Evolutionary conservation across 1,284 basidiomycete species (phyloP), one percentile per base, ranked within the genome.

Genomic region (Austroboletus novae-zelandiae): DNA sequence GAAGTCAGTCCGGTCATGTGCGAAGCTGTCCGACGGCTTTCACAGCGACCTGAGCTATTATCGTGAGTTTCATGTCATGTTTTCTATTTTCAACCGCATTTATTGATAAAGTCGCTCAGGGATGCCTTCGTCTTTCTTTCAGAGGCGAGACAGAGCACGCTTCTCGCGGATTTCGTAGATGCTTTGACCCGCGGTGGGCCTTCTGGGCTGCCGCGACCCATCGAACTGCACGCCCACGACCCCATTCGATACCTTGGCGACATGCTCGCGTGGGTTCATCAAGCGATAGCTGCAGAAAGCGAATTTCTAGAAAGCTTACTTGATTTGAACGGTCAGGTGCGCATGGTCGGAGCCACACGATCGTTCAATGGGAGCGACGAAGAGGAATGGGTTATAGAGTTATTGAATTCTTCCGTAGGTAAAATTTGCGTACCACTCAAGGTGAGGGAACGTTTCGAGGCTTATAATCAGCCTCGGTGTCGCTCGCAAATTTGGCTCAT

Each of bases 201-300:
- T 0, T 86, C 86, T 32, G 91, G 92, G 25, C 75, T 94, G 2
- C 92, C 94, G 0, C 83, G 94, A 3, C 95, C 96, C 0, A 98
- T 99, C 57, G 96, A 99, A 69, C 77, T 98, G 4, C 94, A 98
- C 64, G 96, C 96, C 0, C 96, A 99, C 62, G 96, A 99, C 66
- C 94, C 96, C 0, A 79, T 94, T 55, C 85, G 96, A 25, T 99
- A 99, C 66, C 86, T 97, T 14, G 95, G 96, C 17, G 96, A 98
- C 68, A 98, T 99, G 92, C 83, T 99, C 5, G 96, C 95, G 0
- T 99, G 96, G 97, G 86, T 98, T 1, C 96, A 99, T 70, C 97
- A 99, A 54, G 81, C 89, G 0, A 94, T 97, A 52, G 96, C 96
- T 0, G 89, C 87, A 4, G 96, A 99, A 68, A 86, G 89, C 45